Percentiles rank a stretch among this genome's conserved stretches.
Evolutionary conservation across 352 stramenopile species (phyloP).

Genomic region (Paralagenidium karlingii): DNA sequence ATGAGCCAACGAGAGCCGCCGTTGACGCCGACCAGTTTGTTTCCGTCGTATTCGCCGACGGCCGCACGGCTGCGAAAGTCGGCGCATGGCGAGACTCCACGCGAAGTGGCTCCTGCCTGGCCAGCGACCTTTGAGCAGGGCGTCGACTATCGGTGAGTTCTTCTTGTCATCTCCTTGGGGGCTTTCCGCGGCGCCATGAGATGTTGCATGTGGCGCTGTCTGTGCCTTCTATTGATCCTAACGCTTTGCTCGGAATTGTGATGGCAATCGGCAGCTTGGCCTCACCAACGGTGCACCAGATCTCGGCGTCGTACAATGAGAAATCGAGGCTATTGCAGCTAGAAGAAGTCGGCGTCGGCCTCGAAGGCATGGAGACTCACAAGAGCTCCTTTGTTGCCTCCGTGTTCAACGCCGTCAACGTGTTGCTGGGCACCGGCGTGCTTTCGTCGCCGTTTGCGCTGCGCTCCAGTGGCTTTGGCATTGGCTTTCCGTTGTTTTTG

Average conservation of each 20-base stretch:
- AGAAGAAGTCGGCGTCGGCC: constrained; percentile 7
- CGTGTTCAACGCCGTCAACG: constrained; percentile 79
- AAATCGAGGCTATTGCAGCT: constrained; percentile 21
- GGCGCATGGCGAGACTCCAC: too few relatives aligned
- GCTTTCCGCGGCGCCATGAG: not conserved
- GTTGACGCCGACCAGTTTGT: too few relatives aligned
- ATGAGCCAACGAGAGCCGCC: too few relatives aligned
- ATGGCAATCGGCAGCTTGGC: constrained; percentile 20
- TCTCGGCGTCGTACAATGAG: constrained; percentile 29
- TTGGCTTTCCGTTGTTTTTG: constrained; percentile 62
- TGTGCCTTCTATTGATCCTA: not conserved
- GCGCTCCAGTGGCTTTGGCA: constrained; percentile 54
- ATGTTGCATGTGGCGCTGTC: not conserved
- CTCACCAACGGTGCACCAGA: constrained; percentile 26
- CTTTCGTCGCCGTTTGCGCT: constrained; percentile 76
- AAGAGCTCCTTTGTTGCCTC: constrained; percentile 60
- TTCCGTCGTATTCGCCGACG: too few relatives aligned
- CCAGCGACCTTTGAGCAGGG: constrained; percentile 65
- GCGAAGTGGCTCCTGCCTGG: too few relatives aligned
- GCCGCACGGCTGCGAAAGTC: too few relatives aligned
- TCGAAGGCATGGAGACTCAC: constrained; percentile 11
- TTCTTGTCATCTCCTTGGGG: not conserved
- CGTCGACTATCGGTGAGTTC: constrained; percentile 29
- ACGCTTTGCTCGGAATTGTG: not conserved
- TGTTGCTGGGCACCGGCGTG: constrained; percentile 73